A percentile compares a stretch with the other conserved stretches of the same genome.
Evolutionary conservation across 345 rosid genomes (phyloP).

Genomic region (Ricinus communis): DNA sequence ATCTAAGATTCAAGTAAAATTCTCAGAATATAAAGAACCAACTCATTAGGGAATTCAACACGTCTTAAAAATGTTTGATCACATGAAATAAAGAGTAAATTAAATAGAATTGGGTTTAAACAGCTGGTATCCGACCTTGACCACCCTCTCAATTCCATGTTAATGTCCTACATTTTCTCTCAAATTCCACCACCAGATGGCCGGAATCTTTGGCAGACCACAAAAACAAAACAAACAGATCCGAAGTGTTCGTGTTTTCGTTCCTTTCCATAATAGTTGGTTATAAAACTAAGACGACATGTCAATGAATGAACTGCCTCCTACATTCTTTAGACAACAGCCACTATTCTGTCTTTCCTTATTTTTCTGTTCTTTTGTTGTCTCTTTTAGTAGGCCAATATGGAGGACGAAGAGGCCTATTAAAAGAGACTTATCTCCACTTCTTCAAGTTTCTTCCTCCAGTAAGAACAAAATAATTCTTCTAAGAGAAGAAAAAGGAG

Average conservation of each 20-base stretch:
- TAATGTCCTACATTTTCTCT: neutral
- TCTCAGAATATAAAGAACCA: too few relatives aligned
- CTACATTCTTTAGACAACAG: slow-evolving; percentile 3
- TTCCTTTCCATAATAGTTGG: neutral
- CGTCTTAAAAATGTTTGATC: too few relatives aligned
- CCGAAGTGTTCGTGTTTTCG: slow-evolving; percentile 11
- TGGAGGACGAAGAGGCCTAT: neutral
- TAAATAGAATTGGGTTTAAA: too few relatives aligned
- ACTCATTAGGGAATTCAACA: too few relatives aligned
- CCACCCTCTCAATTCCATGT: neutral
- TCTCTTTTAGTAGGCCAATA: neutral
- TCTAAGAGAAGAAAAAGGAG: neutral
- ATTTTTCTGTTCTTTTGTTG: neutral
- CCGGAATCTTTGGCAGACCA: slow-evolving; percentile 35
- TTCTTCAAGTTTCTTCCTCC: neutral
- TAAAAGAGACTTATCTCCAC: neutral
- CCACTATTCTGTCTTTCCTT: neutral
- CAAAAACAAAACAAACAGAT: slow-evolving; percentile 27
- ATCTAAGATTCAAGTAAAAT: too few relatives aligned
- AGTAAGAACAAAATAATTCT: too few relatives aligned
- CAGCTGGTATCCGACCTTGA: neutral
- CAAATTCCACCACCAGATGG: neutral
- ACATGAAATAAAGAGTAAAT: too few relatives aligned
- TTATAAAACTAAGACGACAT: neutral
- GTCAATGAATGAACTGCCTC: neutral